Evolutionary conservation across 129 eudicot genomes (phyloP).

Genomic region (sunflower (Helianthus annuus)): HanXRQr2.0-SUNRISE NC_035437.2:123796106-123796605

Average conservation of each 20-base stretch:
- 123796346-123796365: background rate
- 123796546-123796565: conserved; percentile 79
- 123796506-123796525: conserved; percentile 61
- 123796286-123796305: background rate
- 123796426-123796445: conserved; percentile 63
- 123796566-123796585: conserved; percentile 62
- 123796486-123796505: conserved; percentile 55
- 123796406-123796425: conserved; percentile 61
- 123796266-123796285: background rate
- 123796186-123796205: too few relatives aligned
- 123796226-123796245: too few relatives aligned
- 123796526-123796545: conserved; percentile 49
- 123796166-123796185: too few relatives aligned
- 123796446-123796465: conserved; percentile 86
- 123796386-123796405: conserved; percentile 37
- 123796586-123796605: conserved; percentile 66
- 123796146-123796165: too few relatives aligned
- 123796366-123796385: conserved; percentile 10
- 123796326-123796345: background rate
- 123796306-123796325: background rate
- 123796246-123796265: too few relatives aligned
- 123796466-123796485: conserved; percentile 79
- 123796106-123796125: too few relatives aligned
- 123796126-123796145: too few relatives aligned
- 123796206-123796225: too few relatives aligned